Evolutionary conservation across 2,329 filamentous ascomycete genomes (phyloP).

Genomic region (Calycina herbarum): DNA sequence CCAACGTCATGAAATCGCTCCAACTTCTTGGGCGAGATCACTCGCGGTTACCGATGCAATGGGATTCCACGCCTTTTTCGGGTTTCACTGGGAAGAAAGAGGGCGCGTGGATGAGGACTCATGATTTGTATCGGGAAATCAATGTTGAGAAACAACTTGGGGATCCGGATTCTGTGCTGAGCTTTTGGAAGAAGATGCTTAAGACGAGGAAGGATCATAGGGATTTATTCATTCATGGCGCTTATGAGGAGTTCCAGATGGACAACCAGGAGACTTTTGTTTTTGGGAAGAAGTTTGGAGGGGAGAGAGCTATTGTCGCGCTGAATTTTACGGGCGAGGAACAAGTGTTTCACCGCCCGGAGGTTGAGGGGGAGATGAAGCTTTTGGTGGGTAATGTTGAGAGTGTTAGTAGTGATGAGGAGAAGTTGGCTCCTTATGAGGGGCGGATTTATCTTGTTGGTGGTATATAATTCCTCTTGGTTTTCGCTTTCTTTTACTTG

Average conservation of each 20-base stretch:
- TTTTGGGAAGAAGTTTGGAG: constrained; percentile 43
- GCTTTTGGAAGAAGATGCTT: constrained; percentile 36
- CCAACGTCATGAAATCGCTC: constrained; percentile 51
- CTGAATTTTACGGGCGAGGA: constrained; percentile 48
- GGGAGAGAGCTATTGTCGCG: constrained; percentile 41
- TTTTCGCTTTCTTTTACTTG: background rate
- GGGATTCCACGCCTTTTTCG: constrained; percentile 55
- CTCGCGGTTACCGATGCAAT: constrained; percentile 68
- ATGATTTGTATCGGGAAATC: constrained; percentile 53
- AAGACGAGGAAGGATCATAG: constrained; percentile 47
- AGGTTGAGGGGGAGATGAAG: constrained; percentile 33
- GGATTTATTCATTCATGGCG: constrained; percentile 61
- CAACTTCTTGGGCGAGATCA: constrained; percentile 65
- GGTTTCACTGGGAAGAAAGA: constrained; percentile 58
- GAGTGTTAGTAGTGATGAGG: constrained; percentile 23
- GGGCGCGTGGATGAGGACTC: constrained; percentile 60
- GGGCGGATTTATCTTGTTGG: constrained; percentile 37
- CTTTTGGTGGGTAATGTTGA: constrained; percentile 32
- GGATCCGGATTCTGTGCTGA: constrained; percentile 29
- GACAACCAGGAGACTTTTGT: constrained; percentile 48
- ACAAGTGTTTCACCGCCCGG: constrained; percentile 29
- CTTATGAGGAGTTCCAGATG: constrained; percentile 53
- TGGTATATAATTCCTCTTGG: background rate
- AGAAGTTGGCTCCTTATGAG: constrained; percentile 35
- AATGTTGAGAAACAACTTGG: constrained; percentile 56